These are phyloP conservation scores for Lunasporangiospora selenospora DNA, from an alignment of 192 early-diverging fungal genomes.

Conservation along the genomic window DNA sequence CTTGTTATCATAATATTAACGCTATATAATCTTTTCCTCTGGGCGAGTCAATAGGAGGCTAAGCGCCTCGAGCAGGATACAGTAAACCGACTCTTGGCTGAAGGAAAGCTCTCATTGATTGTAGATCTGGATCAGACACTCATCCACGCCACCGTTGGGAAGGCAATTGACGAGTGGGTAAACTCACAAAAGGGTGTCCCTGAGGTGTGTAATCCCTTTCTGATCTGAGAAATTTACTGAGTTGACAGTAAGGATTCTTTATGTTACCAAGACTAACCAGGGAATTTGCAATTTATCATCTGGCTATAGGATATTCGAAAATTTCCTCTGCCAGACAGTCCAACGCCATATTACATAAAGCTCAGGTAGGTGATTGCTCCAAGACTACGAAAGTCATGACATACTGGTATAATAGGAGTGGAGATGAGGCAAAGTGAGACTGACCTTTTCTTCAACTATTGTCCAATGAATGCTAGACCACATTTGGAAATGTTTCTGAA, in stretches of 20 bases:
- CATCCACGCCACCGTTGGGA: slow-evolving; percentile 89
- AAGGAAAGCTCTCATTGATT: slow-evolving; percentile 84
- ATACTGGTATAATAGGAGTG: neutral
- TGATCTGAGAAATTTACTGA: no score
- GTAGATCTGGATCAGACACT: slow-evolving; percentile 98
- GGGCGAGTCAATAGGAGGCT: slow-evolving; percentile 61
- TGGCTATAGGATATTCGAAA: slow-evolving; percentile 71
- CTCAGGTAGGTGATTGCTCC: slow-evolving; percentile 68
- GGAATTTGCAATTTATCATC: neutral
- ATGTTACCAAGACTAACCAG: slow-evolving; percentile 50
- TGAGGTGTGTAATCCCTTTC: slow-evolving; percentile 4
- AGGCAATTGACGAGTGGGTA: slow-evolving; percentile 78
- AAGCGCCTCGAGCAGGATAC: slow-evolving; percentile 74
- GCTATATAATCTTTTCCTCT: no score
- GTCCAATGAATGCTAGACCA: slow-evolving; percentile 59
- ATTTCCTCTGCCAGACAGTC: slow-evolving; percentile 76
- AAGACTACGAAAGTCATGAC: no score
- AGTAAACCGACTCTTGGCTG: slow-evolving; percentile 64
- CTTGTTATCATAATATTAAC: no score
- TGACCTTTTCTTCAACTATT: neutral
- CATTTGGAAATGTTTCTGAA: slow-evolving; percentile 81
- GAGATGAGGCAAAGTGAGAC: neutral
- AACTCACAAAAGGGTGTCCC: slow-evolving; percentile 43
- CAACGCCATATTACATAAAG: slow-evolving; percentile 84
- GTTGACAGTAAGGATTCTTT: slow-evolving; percentile 64